Evolutionary conservation across 805 yeast species (phyloP).

Genomic region (Saccharomycopsis malanga): DNA sequence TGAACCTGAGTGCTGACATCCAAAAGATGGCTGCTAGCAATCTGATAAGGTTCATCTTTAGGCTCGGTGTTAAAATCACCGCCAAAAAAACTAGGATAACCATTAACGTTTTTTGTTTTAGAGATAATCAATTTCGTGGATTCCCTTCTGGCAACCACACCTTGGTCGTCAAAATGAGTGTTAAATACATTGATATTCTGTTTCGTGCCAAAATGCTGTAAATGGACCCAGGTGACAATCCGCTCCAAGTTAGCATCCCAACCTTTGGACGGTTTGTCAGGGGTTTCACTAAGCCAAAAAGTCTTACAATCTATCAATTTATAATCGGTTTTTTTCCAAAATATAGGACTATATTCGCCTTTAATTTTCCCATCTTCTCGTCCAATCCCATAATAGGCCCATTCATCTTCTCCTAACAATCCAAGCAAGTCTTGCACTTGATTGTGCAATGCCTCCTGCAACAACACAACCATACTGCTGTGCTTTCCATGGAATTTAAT

Average conservation of each 20-base stretch:
- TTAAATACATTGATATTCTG: constrained; percentile 31
- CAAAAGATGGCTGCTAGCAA: constrained; percentile 31
- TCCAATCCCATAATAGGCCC: constrained; percentile 44
- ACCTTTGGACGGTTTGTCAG: constrained; percentile 44
- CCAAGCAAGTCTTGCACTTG: constrained; percentile 40
- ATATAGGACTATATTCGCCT: constrained; percentile 48
- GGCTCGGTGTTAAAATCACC: constrained; percentile 55
- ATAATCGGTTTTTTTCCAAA: constrained; percentile 35
- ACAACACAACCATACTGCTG: constrained; percentile 34
- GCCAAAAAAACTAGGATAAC: constrained; percentile 37
- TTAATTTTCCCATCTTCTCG: constrained; percentile 43
- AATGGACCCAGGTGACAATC: constrained; percentile 32
- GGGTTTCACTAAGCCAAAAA: constrained; percentile 50
- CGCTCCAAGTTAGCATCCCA: constrained; percentile 43
- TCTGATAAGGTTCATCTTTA: constrained; percentile 36
- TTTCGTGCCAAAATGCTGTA: constrained; percentile 23
- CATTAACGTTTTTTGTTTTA: constrained; percentile 30
- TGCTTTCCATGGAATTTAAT: constrained; percentile 32
- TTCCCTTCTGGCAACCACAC: constrained; percentile 38
- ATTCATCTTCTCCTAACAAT: constrained; percentile 30
- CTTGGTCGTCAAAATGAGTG: constrained; percentile 46
- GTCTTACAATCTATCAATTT: constrained; percentile 35
- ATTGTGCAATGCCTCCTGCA: constrained; percentile 42
- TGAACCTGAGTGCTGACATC: constrained; percentile 27
- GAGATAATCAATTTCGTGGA: constrained; percentile 39